Evolutionary conservation across 305 asterid species (phyloP).

Genomic region (Fraxinus albicans): DNA sequence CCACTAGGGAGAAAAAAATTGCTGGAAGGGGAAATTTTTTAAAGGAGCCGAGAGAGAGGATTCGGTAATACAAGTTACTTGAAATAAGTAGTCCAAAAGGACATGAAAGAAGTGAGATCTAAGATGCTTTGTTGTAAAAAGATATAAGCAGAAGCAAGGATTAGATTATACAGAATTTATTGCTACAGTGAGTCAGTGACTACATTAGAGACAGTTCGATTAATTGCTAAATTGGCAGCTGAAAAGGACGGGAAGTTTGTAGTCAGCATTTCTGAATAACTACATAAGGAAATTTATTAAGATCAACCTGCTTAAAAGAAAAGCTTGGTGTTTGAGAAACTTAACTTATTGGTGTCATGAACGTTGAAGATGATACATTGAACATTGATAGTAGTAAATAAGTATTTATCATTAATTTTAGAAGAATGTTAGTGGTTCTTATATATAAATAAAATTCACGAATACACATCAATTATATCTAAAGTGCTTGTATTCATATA

Average conservation of each 20-base stretch:
- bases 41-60: background rate
- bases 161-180: background rate
- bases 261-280: background rate
- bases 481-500: background rate
- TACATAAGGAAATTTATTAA: background rate
- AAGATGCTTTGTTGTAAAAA: background rate
- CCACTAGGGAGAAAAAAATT: background rate
- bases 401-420: background rate
- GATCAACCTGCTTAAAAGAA: background rate
- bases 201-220: background rate
- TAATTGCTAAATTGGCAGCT: background rate
- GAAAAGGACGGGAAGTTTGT: background rate
- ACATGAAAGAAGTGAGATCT: background rate
- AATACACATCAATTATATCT: background rate
- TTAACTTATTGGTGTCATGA: background rate
- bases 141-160: background rate
- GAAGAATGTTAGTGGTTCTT: background rate
- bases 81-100: background rate
- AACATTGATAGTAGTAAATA: background rate
- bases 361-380: background rate
- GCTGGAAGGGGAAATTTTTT: background rate
- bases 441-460: background rate
- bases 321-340: background rate
- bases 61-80: background rate
- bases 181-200: background rate